phyloP scores from a whole-genome alignment of 1,139 yeast genomes.

The Suhomyces terraborum region DNA sequence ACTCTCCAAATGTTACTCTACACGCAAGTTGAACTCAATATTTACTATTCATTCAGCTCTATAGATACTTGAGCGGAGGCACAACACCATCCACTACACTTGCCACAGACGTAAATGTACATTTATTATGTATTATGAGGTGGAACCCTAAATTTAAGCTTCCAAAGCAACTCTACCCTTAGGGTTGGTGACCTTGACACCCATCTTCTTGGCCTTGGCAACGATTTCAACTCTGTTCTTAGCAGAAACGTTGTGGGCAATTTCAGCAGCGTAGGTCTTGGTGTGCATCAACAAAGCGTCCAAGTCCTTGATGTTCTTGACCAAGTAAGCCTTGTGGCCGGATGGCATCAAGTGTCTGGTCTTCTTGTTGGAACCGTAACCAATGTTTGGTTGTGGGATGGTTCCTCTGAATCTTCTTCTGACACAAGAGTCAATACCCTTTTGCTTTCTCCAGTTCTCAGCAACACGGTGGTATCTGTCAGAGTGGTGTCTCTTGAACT shows the following conservation, averaged over 20 bases:
- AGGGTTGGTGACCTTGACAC: constrained; percentile 99
- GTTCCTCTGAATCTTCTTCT: constrained; percentile 99
- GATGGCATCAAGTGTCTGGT: constrained; percentile 95
- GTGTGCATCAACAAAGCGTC: constrained; percentile 96
- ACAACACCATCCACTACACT: constrained; percentile 3
- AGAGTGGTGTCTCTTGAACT: constrained; percentile 99
- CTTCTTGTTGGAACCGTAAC: constrained; percentile 99
- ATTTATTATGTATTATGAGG: constrained; percentile 10
- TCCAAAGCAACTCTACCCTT: constrained; percentile 98
- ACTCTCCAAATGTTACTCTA: no score
- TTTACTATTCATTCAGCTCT: constrained; percentile 6
- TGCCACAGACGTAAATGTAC: constrained; percentile 14
- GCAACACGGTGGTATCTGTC: constrained; percentile 98
- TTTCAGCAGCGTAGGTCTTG: constrained; percentile 99
- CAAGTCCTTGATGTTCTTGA: constrained; percentile 89
- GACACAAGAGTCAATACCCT: constrained; percentile 99
- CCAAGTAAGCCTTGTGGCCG: constrained; percentile 97
- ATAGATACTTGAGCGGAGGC: constrained; percentile 5
- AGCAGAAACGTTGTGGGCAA: constrained; percentile 97
- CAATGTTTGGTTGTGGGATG: constrained; percentile 98
- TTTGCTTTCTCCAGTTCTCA: constrained; percentile 99
- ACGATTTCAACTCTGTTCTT: constrained; percentile 97
- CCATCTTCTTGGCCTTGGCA: constrained; percentile 97
- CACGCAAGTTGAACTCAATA: constrained; percentile 1
- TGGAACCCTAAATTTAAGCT: constrained; percentile 62